Evolutionary conservation across 2,329 filamentous ascomycete genomes (phyloP).

Genomic region (Sclerotinia borealis): DNA sequence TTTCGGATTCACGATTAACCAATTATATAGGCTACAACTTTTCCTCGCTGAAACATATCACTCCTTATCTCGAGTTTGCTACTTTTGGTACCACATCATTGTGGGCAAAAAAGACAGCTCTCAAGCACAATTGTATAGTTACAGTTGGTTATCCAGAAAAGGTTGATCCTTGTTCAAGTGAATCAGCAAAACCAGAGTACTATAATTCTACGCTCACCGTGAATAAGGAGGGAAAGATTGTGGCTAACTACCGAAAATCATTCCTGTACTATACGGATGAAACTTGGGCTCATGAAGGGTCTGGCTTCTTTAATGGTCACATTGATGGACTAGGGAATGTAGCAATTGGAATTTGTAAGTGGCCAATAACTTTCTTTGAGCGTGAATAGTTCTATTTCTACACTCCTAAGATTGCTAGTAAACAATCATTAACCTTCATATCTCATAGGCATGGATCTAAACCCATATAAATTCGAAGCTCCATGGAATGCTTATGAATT

Average conservation of each 20-base stretch:
- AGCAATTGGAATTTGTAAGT: constrained; percentile 54
- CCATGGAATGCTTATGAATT: constrained; percentile 46
- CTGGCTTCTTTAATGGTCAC: constrained; percentile 43
- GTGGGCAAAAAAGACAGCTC: constrained; percentile 64
- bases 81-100: constrained; percentile 60
- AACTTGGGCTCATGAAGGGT: constrained; percentile 53
- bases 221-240: constrained; percentile 51
- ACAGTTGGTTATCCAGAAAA: constrained; percentile 71
- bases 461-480: constrained; percentile 48
- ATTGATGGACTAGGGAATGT: constrained; percentile 45
- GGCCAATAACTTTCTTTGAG: constrained; percentile 12
- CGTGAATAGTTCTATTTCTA: constrained; percentile 10
- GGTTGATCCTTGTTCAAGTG: constrained; percentile 44
- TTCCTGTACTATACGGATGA: constrained; percentile 56
- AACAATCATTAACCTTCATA: background rate
- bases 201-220: constrained; percentile 52
- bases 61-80: constrained; percentile 61
- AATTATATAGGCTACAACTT: constrained; percentile 61
- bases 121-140: constrained; percentile 61
- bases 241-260: constrained; percentile 55
- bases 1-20: background rate
- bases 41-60: constrained; percentile 59
- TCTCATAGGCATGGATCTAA: constrained; percentile 50
- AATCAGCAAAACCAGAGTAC: constrained; percentile 46
- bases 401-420: background rate